These are phyloP conservation scores for Cercospora sojina DNA, from an alignment of 2,329 filamentous ascomycete species.

Conservation along the genomic window DNA sequence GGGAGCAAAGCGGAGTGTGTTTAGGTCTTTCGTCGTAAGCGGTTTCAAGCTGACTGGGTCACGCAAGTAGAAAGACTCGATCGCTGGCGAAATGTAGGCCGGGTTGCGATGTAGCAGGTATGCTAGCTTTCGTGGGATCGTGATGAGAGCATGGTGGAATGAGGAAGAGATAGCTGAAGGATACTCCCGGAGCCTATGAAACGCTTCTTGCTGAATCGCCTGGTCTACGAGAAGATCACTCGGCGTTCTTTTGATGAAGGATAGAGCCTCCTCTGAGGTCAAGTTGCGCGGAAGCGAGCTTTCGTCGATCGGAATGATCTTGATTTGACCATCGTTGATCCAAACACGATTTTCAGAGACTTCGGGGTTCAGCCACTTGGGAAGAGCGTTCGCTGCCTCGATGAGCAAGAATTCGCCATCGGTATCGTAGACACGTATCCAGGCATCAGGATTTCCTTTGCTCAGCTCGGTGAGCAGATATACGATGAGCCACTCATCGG, in stretches of 20 bases:
- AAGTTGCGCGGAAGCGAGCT: slow-evolving; percentile 48
- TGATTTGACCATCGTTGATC: slow-evolving; percentile 75
- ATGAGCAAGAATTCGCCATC: slow-evolving; percentile 95
- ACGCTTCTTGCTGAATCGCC: slow-evolving; percentile 81
- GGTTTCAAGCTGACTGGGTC: slow-evolving; percentile 74
- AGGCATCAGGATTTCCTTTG: slow-evolving; percentile 68
- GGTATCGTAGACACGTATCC: slow-evolving; percentile 79
- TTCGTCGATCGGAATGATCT: slow-evolving; percentile 63
- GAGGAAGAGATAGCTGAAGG: slow-evolving; percentile 71
- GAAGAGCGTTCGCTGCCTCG: slow-evolving; percentile 84
- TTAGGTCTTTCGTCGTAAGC: slow-evolving; percentile 58
- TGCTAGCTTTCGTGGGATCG: slow-evolving; percentile 78
- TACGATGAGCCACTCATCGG: slow-evolving; percentile 96
- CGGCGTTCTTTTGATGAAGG: slow-evolving; percentile 57
- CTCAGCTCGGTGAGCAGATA: slow-evolving; percentile 82
- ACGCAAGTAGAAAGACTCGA: slow-evolving; percentile 89
- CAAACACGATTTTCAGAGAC: slow-evolving; percentile 85
- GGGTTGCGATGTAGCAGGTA: slow-evolving; percentile 74
- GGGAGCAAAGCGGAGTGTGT: slow-evolving; percentile 65
- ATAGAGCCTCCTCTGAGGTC: slow-evolving; percentile 63
- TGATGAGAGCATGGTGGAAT: slow-evolving; percentile 71
- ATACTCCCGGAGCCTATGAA: slow-evolving; percentile 83
- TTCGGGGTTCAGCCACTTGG: slow-evolving; percentile 88
- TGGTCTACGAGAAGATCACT: slow-evolving; percentile 66
- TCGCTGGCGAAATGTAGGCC: slow-evolving; percentile 73